Conservation (phyloP, 2,329 filamentous ascomycete species). For the Talaromyces atroroseus region DNA sequence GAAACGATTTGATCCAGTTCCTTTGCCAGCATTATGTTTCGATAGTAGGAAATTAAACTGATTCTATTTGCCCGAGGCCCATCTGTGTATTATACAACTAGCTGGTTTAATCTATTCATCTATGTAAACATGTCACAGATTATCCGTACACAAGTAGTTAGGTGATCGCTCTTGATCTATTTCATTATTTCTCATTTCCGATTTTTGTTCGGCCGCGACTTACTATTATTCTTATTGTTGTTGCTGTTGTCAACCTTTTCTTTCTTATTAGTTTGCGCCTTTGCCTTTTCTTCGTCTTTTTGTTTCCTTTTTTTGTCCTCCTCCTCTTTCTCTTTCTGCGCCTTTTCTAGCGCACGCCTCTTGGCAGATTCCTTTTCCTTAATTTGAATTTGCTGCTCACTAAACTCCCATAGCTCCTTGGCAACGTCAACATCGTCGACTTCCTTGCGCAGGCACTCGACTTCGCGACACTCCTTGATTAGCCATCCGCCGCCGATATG, state of each 20-base stretch:
- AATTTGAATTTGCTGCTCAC: constrained; percentile 74
- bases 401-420: constrained; percentile 84
- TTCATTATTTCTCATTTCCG: constrained; percentile 10
- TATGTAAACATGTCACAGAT: background rate
- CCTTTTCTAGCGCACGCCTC: constrained; percentile 55
- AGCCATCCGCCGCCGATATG: constrained; percentile 55
- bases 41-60: too few species aligned
- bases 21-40: background rate
- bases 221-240: background rate
- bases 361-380: constrained; percentile 74
- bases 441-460: constrained; percentile 66
- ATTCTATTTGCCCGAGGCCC: too few species aligned
- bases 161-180: too few species aligned
- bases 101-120: background rate
- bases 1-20: background rate
- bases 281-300: background rate
- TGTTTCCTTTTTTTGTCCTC: constrained; percentile 2
- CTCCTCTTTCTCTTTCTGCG: constrained; percentile 30
- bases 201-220: constrained; percentile 15
- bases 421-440: constrained; percentile 72
- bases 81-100: background rate
- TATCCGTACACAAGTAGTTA: background rate
- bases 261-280: background rate
- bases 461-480: constrained; percentile 82
- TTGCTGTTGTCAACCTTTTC: background rate